A percentile compares a stretch with the other conserved stretches of the same genome.
phyloP scores from a whole-genome alignment of 2,329 filamentous ascomycete genomes.

The Fusarium sp. region DNA sequence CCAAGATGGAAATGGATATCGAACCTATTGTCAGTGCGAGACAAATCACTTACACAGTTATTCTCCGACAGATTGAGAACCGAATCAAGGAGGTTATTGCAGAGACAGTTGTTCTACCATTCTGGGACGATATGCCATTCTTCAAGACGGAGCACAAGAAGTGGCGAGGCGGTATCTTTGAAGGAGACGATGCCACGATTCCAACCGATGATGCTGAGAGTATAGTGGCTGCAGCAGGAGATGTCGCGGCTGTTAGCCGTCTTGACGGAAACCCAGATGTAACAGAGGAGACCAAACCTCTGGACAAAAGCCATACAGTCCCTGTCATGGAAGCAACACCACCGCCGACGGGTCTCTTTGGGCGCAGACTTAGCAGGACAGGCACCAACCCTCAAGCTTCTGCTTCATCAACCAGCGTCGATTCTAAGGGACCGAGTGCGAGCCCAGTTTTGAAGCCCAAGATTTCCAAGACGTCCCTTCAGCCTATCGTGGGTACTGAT shows the following conservation, averaged over 20 bases:
- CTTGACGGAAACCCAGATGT: constrained; percentile 57
- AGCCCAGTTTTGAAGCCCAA: constrained; percentile 53
- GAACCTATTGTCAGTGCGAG: constrained; percentile 95
- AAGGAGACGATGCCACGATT: constrained; percentile 64
- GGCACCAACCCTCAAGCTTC: constrained; percentile 50
- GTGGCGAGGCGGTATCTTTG: constrained; percentile 88
- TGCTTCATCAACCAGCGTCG: constrained; percentile 62
- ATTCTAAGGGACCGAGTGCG: constrained; percentile 57
- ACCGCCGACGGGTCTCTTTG: constrained; percentile 60
- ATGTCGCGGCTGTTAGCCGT: constrained; percentile 61
- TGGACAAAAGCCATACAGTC: constrained; percentile 69
- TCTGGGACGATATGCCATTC: constrained; percentile 97
- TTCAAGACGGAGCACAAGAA: constrained; percentile 81
- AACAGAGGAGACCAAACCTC: constrained; percentile 56
- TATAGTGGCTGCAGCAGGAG: constrained; percentile 55
- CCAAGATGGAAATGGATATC: constrained; percentile 92
- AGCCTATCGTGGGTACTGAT: constrained; percentile 76
- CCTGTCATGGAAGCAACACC: constrained; percentile 57
- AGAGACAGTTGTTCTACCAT: constrained; percentile 90
- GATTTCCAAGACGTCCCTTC: constrained; percentile 62
- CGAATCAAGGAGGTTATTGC: constrained; percentile 93
- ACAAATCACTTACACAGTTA: constrained; percentile 94
- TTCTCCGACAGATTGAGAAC: constrained; percentile 93
- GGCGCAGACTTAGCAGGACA: constrained; percentile 60
- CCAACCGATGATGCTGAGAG: constrained; percentile 38